These are phyloP conservation scores for Teratosphaeria viscida DNA, from an alignment of 2,329 filamentous ascomycete genomes.

Conservation along the genomic window DNA sequence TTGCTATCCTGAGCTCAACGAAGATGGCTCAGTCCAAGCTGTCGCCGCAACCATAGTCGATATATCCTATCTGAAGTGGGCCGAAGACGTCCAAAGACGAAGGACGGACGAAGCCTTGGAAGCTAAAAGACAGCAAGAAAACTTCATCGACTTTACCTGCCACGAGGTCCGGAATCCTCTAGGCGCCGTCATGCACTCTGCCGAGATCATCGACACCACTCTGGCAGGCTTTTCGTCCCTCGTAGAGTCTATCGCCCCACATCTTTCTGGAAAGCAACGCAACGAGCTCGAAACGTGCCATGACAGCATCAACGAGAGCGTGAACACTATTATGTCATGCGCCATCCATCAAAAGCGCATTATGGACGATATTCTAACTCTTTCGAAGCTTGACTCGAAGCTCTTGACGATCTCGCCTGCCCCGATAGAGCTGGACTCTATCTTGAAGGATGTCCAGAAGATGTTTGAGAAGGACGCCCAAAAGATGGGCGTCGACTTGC, in stretches of 20 bases:
- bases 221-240: slow-evolving; percentile 34
- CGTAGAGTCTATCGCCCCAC: slow-evolving; percentile 23
- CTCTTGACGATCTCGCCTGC: slow-evolving; percentile 62
- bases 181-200: slow-evolving; percentile 63
- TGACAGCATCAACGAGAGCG: slow-evolving; percentile 55
- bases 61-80: slow-evolving; percentile 79
- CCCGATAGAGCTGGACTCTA: slow-evolving; percentile 53
- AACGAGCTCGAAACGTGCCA: slow-evolving; percentile 34
- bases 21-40: slow-evolving; percentile 27
- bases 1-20: slow-evolving; percentile 13
- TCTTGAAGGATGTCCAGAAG: slow-evolving; percentile 57
- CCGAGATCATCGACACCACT: slow-evolving; percentile 57
- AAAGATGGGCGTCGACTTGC: slow-evolving; percentile 55
- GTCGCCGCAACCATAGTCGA: slow-evolving; percentile 53
- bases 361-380: slow-evolving; percentile 61
- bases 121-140: slow-evolving; percentile 59
- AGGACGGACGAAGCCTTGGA: slow-evolving; percentile 72
- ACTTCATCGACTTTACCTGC: slow-evolving; percentile 29
- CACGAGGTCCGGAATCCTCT: slow-evolving; percentile 56
- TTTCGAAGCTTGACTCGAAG: slow-evolving; percentile 66
- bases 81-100: slow-evolving; percentile 66
- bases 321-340: slow-evolving; percentile 66
- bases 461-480: slow-evolving; percentile 69
- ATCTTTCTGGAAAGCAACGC: not conserved
- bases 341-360: slow-evolving; percentile 68